Evolutionary conservation across 2,329 filamentous ascomycete species (phyloP), one percentile per base, ranked within the genome.

Genomic region (Sarocladium oryzae): DNA sequence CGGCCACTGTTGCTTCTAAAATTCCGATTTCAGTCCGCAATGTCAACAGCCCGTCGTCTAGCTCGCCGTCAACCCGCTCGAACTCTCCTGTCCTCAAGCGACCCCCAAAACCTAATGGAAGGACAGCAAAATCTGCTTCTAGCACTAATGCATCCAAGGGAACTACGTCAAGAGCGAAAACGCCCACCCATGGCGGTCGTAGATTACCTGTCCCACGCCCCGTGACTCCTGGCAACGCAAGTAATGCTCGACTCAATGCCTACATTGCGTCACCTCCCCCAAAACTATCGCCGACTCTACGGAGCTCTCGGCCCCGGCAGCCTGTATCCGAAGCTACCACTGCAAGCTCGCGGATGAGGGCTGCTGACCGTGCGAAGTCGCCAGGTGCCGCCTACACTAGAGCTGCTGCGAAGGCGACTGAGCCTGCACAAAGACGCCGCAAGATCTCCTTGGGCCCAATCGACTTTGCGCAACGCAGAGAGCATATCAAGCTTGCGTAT

Each of bases 401-500:
- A 21, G 32, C 41, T 37, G 26, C 40, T 16, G 46, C 60, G 51
- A 69, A 62, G 58, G 58, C 68, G 13, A 66, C 67, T 33, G 74
- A 75, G 50, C 59, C 63, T 26, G 58, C 67, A 4, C 54, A 65
- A 5, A 65, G 71, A 28, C 71, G 76, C 53, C 73, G 76, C 38
- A 82, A 81, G 60, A 72, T 81, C 49, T 78, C 79, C 1, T 71
- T 91, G 53, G 85, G 85, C 1, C 85, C 86, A 54, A 88, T 95
- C 50, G 88, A 96, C 66, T 93, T 95, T 63, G 89, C 86, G 54
- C 87, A 88, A 57, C 80, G 89, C 49, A 79, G 90, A 58, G 85
- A 89, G 62, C 83, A 84, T 54, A 95, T 95, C 60, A 86, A 91
- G 58, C 81, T 89, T 52, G 89, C 89, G 13, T 92, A 95, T 66